A percentile compares a stretch with the other conserved stretches of the same genome.
Conservation (phyloP, 78 protist species). For the Guillardia theta region DNA sequence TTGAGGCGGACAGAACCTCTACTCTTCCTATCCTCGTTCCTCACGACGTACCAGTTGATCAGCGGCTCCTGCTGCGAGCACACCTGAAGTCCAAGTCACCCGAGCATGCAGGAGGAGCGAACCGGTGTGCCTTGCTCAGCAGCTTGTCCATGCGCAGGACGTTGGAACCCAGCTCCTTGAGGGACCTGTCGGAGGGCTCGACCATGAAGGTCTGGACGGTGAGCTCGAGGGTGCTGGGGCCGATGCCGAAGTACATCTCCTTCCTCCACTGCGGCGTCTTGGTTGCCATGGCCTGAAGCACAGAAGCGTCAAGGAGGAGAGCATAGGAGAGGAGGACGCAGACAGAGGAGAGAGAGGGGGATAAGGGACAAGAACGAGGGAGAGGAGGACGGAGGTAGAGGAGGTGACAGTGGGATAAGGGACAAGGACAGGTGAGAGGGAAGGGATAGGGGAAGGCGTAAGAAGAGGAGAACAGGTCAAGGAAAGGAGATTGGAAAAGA, state of each 20-base stretch:
- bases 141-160: neutral
- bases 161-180: neutral
- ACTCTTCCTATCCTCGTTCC: neutral
- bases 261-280: neutral
- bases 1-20: neutral
- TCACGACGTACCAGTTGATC: neutral
- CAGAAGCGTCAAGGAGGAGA: too few relatives aligned
- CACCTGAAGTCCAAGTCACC: neutral
- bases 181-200: neutral
- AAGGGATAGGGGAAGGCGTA: too few relatives aligned
- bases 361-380: too few relatives aligned
- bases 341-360: too few relatives aligned
- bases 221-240: neutral
- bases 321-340: too few relatives aligned
- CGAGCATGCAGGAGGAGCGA: neutral
- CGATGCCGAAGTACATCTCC: neutral
- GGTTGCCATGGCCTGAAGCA: neutral
- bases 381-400: too few relatives aligned
- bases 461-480: too few relatives aligned
- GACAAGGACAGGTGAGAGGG: too few relatives aligned
- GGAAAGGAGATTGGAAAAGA: too few relatives aligned
- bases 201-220: neutral
- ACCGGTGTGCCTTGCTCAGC: neutral
- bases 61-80: slow-evolving; percentile 27
- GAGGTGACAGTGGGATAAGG: too few relatives aligned